Conservation (phyloP, 306 rosid species). For the Adenanthera pavonina region DNA sequence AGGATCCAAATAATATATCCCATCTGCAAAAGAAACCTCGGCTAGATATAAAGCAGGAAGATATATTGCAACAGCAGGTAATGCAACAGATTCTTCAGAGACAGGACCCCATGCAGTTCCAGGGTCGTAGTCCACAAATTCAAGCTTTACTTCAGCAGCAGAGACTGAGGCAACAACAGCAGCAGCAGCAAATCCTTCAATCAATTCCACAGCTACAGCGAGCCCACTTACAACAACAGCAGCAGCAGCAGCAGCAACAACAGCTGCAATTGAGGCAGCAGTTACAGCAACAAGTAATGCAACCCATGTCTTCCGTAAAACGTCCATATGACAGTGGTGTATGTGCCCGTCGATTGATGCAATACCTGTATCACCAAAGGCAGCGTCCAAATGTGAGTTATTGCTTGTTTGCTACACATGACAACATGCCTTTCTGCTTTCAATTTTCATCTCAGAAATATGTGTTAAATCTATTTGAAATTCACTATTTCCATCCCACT, state of each 20-base stretch:
- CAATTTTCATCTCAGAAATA: neutral
- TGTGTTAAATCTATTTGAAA: neutral
- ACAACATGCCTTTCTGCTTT: neutral
- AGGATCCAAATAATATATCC: slow-evolving; percentile 70
- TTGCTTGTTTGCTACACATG: slow-evolving; percentile 24
- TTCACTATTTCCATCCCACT: neutral
- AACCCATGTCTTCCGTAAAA: slow-evolving; percentile 65
- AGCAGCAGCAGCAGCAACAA: slow-evolving; percentile 43
- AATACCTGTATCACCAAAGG: slow-evolving; percentile 91
- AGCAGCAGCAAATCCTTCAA: slow-evolving; percentile 71
- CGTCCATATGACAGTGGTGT: slow-evolving; percentile 84
- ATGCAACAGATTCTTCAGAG: slow-evolving; percentile 85
- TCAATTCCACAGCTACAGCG: slow-evolving; percentile 87
- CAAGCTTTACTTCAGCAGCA: slow-evolving; percentile 88
- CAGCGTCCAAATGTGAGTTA: slow-evolving; percentile 80
- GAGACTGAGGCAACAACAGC: slow-evolving; percentile 58
- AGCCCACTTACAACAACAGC: slow-evolving; percentile 63
- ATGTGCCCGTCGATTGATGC: slow-evolving; percentile 96
- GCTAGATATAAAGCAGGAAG: slow-evolving; percentile 85
- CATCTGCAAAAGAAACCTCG: slow-evolving; percentile 82
- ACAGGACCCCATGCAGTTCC: slow-evolving; percentile 78
- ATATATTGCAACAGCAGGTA: slow-evolving; percentile 76
- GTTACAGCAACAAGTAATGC: slow-evolving; percentile 79
- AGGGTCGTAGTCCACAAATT: slow-evolving; percentile 72
- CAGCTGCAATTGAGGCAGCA: slow-evolving; percentile 85